Percentiles rank a stretch among this genome's conserved stretches.
Evolutionary conservation across 495 filamentous ascomycete genomes (phyloP).

Genomic region (Tuber indicum): DNA sequence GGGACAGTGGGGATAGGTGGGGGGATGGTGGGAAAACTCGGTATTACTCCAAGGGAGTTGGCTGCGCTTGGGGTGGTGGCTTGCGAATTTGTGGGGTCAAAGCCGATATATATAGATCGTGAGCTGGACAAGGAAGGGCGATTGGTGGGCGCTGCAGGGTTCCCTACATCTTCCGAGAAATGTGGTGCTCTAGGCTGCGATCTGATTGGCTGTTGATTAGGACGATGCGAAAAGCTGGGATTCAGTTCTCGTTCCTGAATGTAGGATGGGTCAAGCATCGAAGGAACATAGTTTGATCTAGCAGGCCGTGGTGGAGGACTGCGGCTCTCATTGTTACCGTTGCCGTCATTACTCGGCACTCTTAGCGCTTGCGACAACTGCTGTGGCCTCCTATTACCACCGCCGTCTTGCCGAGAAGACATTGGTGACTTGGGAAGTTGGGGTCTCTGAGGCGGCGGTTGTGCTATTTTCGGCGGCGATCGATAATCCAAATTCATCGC

Average conservation of each 20-base stretch:
- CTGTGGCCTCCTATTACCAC: slow-evolving; percentile 12
- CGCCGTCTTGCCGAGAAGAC: slow-evolving; percentile 24
- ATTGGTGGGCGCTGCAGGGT: slow-evolving; percentile 19
- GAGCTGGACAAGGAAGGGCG: slow-evolving; percentile 35
- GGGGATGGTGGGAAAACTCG: slow-evolving; percentile 55
- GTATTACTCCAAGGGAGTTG: slow-evolving; percentile 53
- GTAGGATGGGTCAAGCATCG: slow-evolving; percentile 27
- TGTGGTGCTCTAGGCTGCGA: slow-evolving; percentile 20
- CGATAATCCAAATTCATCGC: slow-evolving; percentile 33
- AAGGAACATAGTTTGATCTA: slow-evolving; percentile 34
- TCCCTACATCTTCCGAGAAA: slow-evolving; percentile 26
- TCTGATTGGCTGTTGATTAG: slow-evolving; percentile 32
- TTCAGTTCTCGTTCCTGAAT: slow-evolving; percentile 29
- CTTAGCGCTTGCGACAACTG: slow-evolving; percentile 25
- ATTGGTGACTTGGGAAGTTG: slow-evolving; percentile 21
- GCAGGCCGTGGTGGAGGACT: slow-evolving; percentile 41
- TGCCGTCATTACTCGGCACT: slow-evolving; percentile 30
- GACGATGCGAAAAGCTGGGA: slow-evolving; percentile 29
- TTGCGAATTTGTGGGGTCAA: slow-evolving; percentile 32
- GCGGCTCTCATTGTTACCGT: slow-evolving; percentile 40
- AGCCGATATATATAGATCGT: slow-evolving; percentile 40
- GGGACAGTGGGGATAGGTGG: slow-evolving; percentile 42
- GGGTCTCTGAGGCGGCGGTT: slow-evolving; percentile 28
- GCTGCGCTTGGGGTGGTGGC: slow-evolving; percentile 9
- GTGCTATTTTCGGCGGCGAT: slow-evolving; percentile 7